These are phyloP conservation scores for Cinchona pubescens DNA, from an alignment of 257 asterid species.

Conservation along the genomic window DNA sequence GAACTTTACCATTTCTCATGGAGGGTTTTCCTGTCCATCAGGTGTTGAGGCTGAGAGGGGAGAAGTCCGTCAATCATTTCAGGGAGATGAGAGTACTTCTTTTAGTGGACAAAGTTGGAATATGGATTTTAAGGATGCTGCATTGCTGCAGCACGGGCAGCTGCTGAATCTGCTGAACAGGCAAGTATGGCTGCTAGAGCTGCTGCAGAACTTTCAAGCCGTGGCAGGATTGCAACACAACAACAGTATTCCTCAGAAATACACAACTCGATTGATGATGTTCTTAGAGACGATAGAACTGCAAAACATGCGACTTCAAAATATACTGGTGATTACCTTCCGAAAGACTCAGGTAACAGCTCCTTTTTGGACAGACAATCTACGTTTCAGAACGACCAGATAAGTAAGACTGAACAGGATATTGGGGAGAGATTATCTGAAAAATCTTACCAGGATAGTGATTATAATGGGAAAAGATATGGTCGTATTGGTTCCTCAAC, in stretches of 20 bases:
- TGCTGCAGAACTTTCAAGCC: slow-evolving; percentile 75
- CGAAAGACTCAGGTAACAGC: slow-evolving; percentile 33
- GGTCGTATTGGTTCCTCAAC: slow-evolving; percentile 30
- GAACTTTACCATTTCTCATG: neutral
- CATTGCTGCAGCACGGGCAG: slow-evolving; percentile 88
- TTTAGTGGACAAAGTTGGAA: slow-evolving; percentile 47
- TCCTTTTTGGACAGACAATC: slow-evolving; percentile 26
- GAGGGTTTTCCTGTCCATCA: slow-evolving; percentile 5
- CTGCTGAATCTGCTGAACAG: slow-evolving; percentile 87
- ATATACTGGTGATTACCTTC: slow-evolving; percentile 20
- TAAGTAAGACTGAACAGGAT: slow-evolving; percentile 25
- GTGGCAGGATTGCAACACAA: slow-evolving; percentile 38
- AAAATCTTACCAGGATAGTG: slow-evolving; percentile 27
- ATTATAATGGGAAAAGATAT: slow-evolving; percentile 31
- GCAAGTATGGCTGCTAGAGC: slow-evolving; percentile 93
- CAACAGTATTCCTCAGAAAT: slow-evolving; percentile 40
- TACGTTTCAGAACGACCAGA: slow-evolving; percentile 29
- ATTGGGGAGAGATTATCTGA: slow-evolving; percentile 24
- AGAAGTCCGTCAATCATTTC: slow-evolving; percentile 24
- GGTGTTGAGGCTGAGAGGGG: slow-evolving; percentile 30
- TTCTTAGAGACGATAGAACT: slow-evolving; percentile 33
- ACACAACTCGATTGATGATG: slow-evolving; percentile 28
- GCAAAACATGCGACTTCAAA: slow-evolving; percentile 26
- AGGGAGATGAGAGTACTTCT: slow-evolving; percentile 36
- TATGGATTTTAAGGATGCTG: slow-evolving; percentile 86